A percentile compares a stretch with the other conserved stretches of the same genome.
These are phyloP conservation scores for Tripidium arundinaceum DNA, from an alignment of 202 grass and related monocot genomes.

Conservation along the genomic window DNA sequence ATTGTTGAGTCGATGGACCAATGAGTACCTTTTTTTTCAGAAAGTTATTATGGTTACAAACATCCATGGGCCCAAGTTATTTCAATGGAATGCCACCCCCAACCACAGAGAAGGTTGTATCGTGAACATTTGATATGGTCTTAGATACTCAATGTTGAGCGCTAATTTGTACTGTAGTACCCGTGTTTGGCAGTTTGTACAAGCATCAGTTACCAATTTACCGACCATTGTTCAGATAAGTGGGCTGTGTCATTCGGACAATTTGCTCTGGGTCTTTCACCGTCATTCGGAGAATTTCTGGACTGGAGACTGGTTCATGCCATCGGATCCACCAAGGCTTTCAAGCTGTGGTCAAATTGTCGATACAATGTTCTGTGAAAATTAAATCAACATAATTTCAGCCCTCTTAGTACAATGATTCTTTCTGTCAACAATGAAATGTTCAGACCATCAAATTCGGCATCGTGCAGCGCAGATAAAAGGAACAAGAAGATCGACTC, in stretches of 20 bases:
- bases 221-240: neutral
- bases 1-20: too few species aligned
- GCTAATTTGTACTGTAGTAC: neutral
- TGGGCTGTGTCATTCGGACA: neutral
- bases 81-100: neutral
- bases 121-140: neutral
- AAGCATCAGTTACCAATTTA: neutral
- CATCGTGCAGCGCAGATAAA: too few species aligned
- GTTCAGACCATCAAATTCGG: neutral
- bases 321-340: neutral
- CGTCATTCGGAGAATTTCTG: too few species aligned
- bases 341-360: neutral
- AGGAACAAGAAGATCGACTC: too few species aligned
- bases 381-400: too few species aligned
- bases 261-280: neutral
- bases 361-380: too few species aligned
- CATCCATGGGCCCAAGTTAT: neutral
- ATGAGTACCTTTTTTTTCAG: neutral
- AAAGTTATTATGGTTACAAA: neutral
- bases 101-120: neutral
- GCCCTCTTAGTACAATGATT: neutral
- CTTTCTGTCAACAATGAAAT: neutral
- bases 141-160: neutral
- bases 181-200: neutral
- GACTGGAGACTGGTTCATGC: neutral